Evolutionary conservation across 192 early-diverging fungal species (phyloP).

Genomic region (Backusella tarrabulga): DNA sequence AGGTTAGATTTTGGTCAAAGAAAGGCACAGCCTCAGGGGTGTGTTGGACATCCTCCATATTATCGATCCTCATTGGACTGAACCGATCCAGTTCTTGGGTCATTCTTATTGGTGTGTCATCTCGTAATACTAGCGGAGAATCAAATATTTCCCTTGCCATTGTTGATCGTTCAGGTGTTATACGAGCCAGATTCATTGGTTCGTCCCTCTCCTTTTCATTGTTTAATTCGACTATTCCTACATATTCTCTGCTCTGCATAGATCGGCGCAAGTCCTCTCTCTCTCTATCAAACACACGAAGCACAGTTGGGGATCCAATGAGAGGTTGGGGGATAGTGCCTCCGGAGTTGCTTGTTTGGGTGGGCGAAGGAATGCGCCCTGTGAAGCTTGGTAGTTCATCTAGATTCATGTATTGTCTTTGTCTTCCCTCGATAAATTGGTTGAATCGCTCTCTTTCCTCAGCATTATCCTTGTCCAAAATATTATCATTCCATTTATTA

Average conservation of each 20-base stretch:
- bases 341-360: neutral
- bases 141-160: neutral
- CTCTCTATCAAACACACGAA: neutral
- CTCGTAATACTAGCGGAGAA: neutral
- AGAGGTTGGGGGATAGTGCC: neutral
- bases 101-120: neutral
- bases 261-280: neutral
- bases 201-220: neutral
- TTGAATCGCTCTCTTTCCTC: neutral
- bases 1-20: neutral
- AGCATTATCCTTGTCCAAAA: neutral
- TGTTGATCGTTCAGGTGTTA: neutral
- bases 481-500: neutral
- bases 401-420: neutral
- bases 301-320: neutral
- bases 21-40: neutral
- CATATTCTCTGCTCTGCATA: neutral
- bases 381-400: neutral
- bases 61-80: neutral
- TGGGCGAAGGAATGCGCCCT: neutral
- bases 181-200: neutral
- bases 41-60: neutral
- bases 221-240: neutral
- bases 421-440: neutral
- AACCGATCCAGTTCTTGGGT: neutral